Conservation (phyloP, 352 stramenopile genomes). For the Pythium grandisporangium region DNA sequence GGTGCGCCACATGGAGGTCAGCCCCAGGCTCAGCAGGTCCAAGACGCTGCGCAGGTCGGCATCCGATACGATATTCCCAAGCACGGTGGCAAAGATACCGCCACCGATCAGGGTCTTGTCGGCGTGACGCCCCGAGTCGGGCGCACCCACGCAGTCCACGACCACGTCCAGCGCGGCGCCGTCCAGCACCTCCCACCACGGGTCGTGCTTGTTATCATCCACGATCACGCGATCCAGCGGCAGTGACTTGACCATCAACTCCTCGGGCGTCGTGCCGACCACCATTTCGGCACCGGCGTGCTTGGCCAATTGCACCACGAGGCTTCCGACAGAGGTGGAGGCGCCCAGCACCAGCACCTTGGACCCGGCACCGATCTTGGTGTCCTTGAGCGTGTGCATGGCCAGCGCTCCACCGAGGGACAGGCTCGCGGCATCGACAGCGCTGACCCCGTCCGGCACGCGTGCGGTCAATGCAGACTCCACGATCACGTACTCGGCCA, state of each 20-base stretch:
- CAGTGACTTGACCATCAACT: conserved; percentile 21
- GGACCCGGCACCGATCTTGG: conserved; percentile 25
- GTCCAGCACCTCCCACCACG: conserved; percentile 24
- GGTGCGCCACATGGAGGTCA: conserved; percentile 15
- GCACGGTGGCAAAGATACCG: conserved; percentile 14
- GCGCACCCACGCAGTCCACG: conserved; percentile 22
- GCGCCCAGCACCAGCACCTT: conserved; percentile 66
- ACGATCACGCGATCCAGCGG: conserved; percentile 25
- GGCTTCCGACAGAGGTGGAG: conserved; percentile 47
- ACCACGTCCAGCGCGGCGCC: conserved; percentile 17
- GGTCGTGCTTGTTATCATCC: conserved; percentile 15
- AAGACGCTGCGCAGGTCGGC: conserved; percentile 6
- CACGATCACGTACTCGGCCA: conserved; percentile 22
- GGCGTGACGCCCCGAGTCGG: conserved; percentile 12
- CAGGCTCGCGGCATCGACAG: conserved; percentile 13
- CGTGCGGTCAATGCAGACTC: conserved; percentile 7
- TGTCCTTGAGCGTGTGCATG: conserved; percentile 16
- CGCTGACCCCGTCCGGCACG: conserved; percentile 11
- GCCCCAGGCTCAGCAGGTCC: conserved; percentile 17
- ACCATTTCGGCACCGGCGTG: conserved; percentile 39
- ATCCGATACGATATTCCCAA: conserved; percentile 13
- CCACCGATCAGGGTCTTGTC: conserved; percentile 8
- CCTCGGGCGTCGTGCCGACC: conserved; percentile 32
- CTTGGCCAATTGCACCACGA: conserved; percentile 56
- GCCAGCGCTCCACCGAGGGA: conserved; percentile 18